Percentiles rank a stretch among this genome's conserved stretches.
phyloP scores from a whole-genome alignment of 768 basidiomycete species.

The Lyophyllum decastes region DNA sequence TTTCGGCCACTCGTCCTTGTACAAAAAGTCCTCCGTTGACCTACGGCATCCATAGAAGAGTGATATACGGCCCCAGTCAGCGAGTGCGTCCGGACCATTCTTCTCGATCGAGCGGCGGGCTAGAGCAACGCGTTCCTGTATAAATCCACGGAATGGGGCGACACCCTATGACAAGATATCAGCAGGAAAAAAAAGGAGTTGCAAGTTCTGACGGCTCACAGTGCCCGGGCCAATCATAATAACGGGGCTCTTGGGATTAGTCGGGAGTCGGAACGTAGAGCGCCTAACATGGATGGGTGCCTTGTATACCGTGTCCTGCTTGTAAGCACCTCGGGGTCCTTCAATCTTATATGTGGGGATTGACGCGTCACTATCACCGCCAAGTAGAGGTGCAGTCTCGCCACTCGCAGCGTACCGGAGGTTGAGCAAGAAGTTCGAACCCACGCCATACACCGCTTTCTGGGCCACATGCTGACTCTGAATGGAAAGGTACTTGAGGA shows the following conservation, averaged over 20 bases:
- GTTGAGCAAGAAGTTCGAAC: conserved; percentile 94
- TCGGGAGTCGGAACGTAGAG: conserved; percentile 95
- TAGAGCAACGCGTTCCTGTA: conserved; percentile 96
- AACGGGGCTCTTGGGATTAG: conserved; percentile 96
- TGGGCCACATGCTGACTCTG: conserved; percentile 49
- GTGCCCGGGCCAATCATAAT: conserved; percentile 99
- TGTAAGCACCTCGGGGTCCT: conserved; percentile 88
- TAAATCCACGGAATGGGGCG: conserved; percentile 98
- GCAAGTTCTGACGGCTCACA: conserved; percentile 50
- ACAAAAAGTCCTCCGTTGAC: conserved; percentile 88
- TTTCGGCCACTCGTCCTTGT: conserved; percentile 92
- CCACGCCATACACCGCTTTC: conserved; percentile 85
- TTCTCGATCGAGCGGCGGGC: conserved; percentile 94
- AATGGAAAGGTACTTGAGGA: conserved; percentile 86
- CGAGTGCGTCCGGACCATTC: conserved; percentile 90
- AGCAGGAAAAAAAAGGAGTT: conserved; percentile 9
- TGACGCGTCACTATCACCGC: conserved; percentile 33
- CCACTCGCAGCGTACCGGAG: conserved; percentile 75
- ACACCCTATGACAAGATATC: conserved; percentile 67
- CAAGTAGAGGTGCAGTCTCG: conserved; percentile 51
- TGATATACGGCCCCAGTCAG: conserved; percentile 93
- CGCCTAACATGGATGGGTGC: conserved; percentile 93
- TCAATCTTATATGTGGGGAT: conserved; percentile 82
- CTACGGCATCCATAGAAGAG: conserved; percentile 97
- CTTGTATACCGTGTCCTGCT: conserved; percentile 69